phyloP scores from a whole-genome alignment of 176 grass and related monocot species.

The Oryza glaberrima region DNA sequence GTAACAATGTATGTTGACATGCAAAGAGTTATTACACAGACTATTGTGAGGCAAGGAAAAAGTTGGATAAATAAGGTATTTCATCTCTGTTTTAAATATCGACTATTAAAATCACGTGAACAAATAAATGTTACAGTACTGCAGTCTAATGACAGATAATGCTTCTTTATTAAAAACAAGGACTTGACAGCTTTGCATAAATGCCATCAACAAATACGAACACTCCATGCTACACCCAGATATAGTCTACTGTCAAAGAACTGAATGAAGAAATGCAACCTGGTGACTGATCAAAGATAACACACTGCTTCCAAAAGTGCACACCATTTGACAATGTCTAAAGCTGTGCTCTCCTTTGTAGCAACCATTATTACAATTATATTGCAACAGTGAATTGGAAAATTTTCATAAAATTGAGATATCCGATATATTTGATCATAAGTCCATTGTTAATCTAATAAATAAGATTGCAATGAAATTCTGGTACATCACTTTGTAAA shows the following conservation, averaged over 20 bases:
- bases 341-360: not conserved
- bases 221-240: not conserved
- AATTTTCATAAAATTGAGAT: not conserved
- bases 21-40: not conserved
- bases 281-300: no score
- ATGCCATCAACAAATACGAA: constrained; percentile 12
- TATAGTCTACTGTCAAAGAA: no score
- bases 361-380: not conserved
- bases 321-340: not conserved
- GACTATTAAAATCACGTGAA: not conserved
- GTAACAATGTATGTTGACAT: not conserved
- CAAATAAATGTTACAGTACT: not conserved
- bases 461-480: not conserved
- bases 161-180: not conserved
- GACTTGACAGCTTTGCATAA: constrained; percentile 7
- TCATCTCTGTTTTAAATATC: not conserved
- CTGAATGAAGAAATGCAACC: no score
- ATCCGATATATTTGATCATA: not conserved
- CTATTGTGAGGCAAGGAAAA: not conserved
- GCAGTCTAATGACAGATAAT: not conserved
- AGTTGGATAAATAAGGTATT: no score
- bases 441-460: not conserved
- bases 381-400: not conserved
- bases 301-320: no score
- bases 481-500: not conserved